These are phyloP conservation scores for Conoideocrella luteorostrata DNA, from an alignment of 2,329 filamentous ascomycete genomes.

Conservation along the genomic window DNA sequence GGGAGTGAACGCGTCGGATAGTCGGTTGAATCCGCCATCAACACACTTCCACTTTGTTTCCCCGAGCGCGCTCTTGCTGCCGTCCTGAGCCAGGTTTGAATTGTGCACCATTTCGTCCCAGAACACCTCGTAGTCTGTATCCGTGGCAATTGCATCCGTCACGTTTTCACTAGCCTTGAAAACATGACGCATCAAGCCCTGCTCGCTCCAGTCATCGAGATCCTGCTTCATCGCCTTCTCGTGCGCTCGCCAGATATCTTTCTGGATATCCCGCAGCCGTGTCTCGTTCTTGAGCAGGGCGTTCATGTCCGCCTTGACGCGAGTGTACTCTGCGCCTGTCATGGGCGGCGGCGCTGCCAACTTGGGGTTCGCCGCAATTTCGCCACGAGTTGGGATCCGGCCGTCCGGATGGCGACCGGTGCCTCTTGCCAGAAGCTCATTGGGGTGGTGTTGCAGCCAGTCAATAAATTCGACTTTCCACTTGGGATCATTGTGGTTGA, in stretches of 20 bases:
- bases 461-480: conserved; percentile 34
- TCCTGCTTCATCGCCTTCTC: conserved; percentile 22
- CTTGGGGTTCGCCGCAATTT: conserved; percentile 14
- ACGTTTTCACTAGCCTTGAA: conserved; percentile 28
- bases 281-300: conserved; percentile 12
- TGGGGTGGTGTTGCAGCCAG: conserved; percentile 32
- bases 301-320: conserved; percentile 14
- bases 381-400: conserved; percentile 14
- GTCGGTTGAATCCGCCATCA: conserved; percentile 26
- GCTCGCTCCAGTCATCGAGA: conserved; percentile 23
- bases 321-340: conserved; percentile 15
- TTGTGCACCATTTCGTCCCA: conserved; percentile 28
- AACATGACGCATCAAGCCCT: conserved; percentile 25
- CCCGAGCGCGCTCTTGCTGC: conserved; percentile 17
- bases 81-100: conserved; percentile 25
- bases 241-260: conserved; percentile 22
- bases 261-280: conserved; percentile 9
- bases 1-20: conserved; percentile 28
- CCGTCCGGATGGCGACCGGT: conserved; percentile 21
- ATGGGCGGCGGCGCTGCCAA: conserved; percentile 16
- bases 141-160: conserved; percentile 25
- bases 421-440: conserved; percentile 20
- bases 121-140: conserved; percentile 25
- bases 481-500: conserved; percentile 25
- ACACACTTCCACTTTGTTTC: conserved; percentile 24